Base-by-base conservation (phyloP, 208 protist species). In the Trypanosoma congolense region DNA sequence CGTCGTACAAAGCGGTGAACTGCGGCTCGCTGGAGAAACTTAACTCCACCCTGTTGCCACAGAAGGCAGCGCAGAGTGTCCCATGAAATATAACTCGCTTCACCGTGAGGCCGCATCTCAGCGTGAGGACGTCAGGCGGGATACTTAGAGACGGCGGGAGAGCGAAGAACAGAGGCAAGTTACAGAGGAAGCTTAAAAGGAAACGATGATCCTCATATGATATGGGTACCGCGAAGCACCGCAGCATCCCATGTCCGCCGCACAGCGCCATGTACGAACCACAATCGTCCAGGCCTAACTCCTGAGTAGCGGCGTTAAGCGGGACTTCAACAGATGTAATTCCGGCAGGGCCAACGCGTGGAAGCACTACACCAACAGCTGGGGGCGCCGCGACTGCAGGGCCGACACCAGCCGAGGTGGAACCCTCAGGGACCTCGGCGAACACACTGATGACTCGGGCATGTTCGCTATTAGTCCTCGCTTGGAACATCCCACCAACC, bases 121-220 rank as follows among this genome's bases (percentile, higher is more conserved):
- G 55, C 28, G 69, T 78, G n/a, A 89, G 62, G 18, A 86, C 73
- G 43, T 92, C 85, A 12, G 67, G 44, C 14, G 80, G 80, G 31
- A 92, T 78, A 29, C 45, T 61, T 21, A 86, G 58, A 12, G 36
- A 35, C 30, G 52, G 25, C 4, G 85, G 85, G 5, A 92, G 58
- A 18, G 79, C 51, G 5, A 61, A 49, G 3, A 77, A 30, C 8
- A 92, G 49, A 2, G 85, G 85, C 26, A 92, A 25, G 45, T 73
- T 69, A 62, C 74, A 85, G 44, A 56, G 55, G 16, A 92, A 46
- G 9, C 69, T 66, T 19, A 90, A 47, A 24, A 67, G 43, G 53
- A 92, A 87, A 21, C 73, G 74, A 1, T 75, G 56, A 48, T 92
- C 85, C 36, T 87, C 80, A 67, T 90, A 92, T 33, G 67, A 60